Evolutionary conservation across 176 grass and related monocot species (phyloP).

Genomic region (Thalia dealbata): DNA sequence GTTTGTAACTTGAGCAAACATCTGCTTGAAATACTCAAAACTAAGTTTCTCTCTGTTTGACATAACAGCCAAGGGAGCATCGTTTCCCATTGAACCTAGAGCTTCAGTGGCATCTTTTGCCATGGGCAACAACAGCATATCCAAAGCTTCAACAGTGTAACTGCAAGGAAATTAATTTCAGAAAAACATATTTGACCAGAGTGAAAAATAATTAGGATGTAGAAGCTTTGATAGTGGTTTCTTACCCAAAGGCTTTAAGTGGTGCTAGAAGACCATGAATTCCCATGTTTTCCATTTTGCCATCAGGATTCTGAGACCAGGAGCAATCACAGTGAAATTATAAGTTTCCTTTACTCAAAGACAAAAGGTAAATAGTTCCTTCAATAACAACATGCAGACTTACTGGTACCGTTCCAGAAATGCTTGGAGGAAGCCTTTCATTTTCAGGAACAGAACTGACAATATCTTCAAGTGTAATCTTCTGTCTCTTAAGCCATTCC

Average conservation of each 20-base stretch:
- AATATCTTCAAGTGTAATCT: conserved; percentile 57
- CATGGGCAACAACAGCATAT: conserved; percentile 94
- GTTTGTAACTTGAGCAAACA: conserved; percentile 99
- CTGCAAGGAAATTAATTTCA: conserved; percentile 33
- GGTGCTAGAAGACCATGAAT: conserved; percentile 67
- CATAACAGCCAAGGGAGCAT: conserved; percentile 92
- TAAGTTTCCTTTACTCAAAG: background rate
- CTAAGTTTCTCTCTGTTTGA: conserved; percentile 89
- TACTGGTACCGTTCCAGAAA: conserved; percentile 53
- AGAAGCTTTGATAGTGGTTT: conserved; percentile 6
- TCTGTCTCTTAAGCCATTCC: conserved; percentile 82
- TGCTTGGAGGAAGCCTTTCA: conserved; percentile 42
- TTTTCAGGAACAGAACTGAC: conserved; percentile 67
- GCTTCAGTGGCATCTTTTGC: conserved; percentile 68
- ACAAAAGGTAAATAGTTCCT: background rate
- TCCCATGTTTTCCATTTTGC: conserved; percentile 33
- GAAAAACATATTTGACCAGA: conserved; percentile 12
- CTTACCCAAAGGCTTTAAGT: conserved; percentile 94
- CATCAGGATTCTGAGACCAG: conserved; percentile 30
- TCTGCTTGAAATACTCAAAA: conserved; percentile 98
- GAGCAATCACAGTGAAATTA: conserved; percentile 18
- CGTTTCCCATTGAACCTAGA: conserved; percentile 97
- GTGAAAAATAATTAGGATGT: background rate
- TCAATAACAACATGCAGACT: conserved; percentile 16
- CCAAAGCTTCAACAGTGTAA: conserved; percentile 82